Conservation (phyloP, 139 green algal species). For the Chlamydomonas urium region DNA sequence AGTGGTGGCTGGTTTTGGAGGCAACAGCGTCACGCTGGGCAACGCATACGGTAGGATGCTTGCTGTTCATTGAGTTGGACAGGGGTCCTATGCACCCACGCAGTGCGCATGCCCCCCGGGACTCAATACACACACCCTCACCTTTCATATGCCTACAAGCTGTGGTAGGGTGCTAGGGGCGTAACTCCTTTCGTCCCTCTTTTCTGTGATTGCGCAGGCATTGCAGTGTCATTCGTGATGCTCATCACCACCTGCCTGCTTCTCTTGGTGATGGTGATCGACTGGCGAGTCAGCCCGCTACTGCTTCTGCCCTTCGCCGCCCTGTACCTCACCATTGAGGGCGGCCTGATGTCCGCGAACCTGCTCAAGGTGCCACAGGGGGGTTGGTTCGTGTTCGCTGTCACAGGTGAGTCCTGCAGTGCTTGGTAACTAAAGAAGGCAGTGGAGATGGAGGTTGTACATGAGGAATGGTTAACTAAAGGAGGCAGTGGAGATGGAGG, state of each 20-base stretch:
- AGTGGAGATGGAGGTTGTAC: too few species aligned
- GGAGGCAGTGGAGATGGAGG: too few species aligned
- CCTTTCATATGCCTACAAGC: not conserved
- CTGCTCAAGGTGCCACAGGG: conserved; percentile 26
- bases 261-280: conserved; percentile 21
- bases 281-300: conserved; percentile 14
- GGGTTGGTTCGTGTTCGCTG: conserved; percentile 22
- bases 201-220: too few species aligned
- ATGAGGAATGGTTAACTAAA: too few species aligned
- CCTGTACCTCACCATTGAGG: conserved; percentile 22
- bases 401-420: too few species aligned
- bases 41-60: conserved; percentile 11
- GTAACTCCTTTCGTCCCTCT: not conserved
- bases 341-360: conserved; percentile 17
- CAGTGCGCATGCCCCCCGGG: not conserved
- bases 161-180: not conserved
- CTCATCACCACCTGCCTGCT: conserved; percentile 22
- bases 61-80: too few species aligned
- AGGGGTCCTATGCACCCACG: not conserved
- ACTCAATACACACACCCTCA: not conserved
- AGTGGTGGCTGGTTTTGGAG: conserved; percentile 21
- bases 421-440: too few species aligned
- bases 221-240: conserved; percentile 27
- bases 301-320: conserved; percentile 11
- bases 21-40: not conserved